Evolutionary conservation across 345 rosid species (phyloP), one percentile per base, ranked within the genome.

Genomic region (Boechera retrofracta): DNA sequence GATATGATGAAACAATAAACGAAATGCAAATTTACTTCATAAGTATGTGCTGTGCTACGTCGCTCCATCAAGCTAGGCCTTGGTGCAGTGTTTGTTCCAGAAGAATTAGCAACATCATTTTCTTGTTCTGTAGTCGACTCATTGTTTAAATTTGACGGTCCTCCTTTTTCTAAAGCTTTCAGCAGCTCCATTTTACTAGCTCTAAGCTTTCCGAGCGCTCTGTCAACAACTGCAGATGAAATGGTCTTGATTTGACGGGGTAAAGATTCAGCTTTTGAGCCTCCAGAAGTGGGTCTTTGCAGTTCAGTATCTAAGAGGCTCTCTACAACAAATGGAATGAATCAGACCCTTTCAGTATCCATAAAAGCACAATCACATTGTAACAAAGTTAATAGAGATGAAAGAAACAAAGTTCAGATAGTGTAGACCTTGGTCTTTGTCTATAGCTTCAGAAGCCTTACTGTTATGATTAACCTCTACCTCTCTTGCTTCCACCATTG

Each of bases 61-160:
- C 78, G 59, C 65, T 67, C 74, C 78, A 79, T 73, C 78, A 73
- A 73, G 74, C 65, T 73, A 53, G 70, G 58, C 21, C 3, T 76
- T 0, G 13, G 31, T 18, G 38, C 11, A 69, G 9, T 45, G 58
- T 60, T 36, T 36, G 52, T 35, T 31, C 36, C 65, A 61, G 71
- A 67, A 67, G 78, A 66, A 61, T 35, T 47, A 67, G 13, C 35
- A 13, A 53, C 74, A 61, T 72, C 54, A 16, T 24, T 1, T 24
- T 72, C 69, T 59, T 67, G 69, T 61, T 72, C 57, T 67, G 56
- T 33, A 41, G 5, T 29, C 61, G 9, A 11, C 11, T 35, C 38
- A 41, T 24, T 38, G 64, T 66, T 42, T 12, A 60, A 52, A 15
- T 44, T 67, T 8, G 74, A 78, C 24, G 78, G 44, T 12, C 21